Evolutionary conservation across 192 early-diverging fungal genomes (phyloP).

Genomic region (Entomortierella lignicola): DNA sequence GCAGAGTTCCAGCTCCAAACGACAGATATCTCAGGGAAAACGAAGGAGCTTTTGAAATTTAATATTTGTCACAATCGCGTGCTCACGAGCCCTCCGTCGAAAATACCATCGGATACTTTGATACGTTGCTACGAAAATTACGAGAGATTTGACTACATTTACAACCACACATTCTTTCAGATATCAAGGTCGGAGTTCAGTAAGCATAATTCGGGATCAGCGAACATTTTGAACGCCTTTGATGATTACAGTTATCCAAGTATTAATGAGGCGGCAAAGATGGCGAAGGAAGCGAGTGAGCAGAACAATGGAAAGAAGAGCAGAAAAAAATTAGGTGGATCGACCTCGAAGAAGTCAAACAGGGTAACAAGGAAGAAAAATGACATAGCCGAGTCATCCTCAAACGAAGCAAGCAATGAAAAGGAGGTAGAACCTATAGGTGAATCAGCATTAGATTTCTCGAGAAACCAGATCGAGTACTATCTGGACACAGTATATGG

Average conservation of each 20-base stretch:
- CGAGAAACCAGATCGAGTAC: not conserved
- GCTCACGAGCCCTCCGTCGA: not conserved
- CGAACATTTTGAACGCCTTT: not conserved
- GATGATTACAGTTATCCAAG: not conserved
- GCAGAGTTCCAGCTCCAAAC: not conserved
- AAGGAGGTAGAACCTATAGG: not conserved
- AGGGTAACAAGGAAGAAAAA: no score
- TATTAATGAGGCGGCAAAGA: no score
- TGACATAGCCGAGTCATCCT: not conserved
- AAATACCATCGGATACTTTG: not conserved
- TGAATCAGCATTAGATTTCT: not conserved
- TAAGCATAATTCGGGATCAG: not conserved
- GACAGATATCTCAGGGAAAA: not conserved
- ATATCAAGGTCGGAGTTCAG: not conserved
- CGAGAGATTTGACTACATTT: not conserved
- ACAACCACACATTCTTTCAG: not conserved
- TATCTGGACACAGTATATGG: constrained; percentile 3
- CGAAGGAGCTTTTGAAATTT: not conserved
- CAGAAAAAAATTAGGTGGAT: not conserved
- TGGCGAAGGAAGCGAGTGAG: not conserved
- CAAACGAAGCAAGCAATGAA: not conserved
- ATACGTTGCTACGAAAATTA: not conserved
- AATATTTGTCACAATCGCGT: not conserved
- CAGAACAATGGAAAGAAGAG: not conserved
- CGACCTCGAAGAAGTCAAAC: not conserved